phyloP scores from a whole-genome alignment of 208 protist genomes.

The Trypanosoma brucei region DNA sequence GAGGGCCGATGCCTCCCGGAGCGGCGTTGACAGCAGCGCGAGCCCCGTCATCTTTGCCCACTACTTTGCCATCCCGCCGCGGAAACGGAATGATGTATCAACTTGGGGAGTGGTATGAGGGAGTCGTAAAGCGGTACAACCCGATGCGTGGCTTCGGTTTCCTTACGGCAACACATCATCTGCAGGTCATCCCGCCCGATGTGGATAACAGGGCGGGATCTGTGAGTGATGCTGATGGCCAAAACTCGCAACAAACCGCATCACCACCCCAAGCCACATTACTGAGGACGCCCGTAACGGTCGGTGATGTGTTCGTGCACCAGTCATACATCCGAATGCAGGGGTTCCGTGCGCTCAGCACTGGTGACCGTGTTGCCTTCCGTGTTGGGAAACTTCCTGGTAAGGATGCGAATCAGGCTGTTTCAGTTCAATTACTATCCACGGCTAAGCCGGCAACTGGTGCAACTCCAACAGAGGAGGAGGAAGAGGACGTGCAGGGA shows the following conservation, averaged over 20 bases:
- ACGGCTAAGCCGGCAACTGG: too few species aligned
- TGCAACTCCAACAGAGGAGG: too few species aligned
- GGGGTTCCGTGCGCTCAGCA: constrained; percentile 27
- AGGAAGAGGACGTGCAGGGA: too few species aligned
- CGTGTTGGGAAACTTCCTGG: constrained; percentile 28
- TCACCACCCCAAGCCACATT: not conserved
- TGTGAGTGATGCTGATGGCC: not conserved
- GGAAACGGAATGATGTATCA: constrained; percentile 41
- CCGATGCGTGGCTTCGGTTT: constrained; percentile 65
- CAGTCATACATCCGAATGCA: constrained; percentile 26
- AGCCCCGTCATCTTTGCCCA: not conserved
- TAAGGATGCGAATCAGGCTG: constrained; percentile 29
- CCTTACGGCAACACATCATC: constrained; percentile 43
- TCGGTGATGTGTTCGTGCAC: constrained; percentile 37
- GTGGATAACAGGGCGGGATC: not conserved
- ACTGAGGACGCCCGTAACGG: not conserved
- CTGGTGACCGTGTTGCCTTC: constrained; percentile 40
- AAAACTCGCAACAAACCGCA: not conserved
- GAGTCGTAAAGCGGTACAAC: constrained; percentile 69
- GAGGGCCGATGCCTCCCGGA: not conserved
- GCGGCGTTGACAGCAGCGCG: not conserved
- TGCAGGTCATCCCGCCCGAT: constrained; percentile 16
- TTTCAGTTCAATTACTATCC: not conserved
- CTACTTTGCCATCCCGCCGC: not conserved
- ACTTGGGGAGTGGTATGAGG: constrained; percentile 55